A percentile compares a stretch with the other conserved stretches of the same genome.
Evolutionary conservation across 148 eudicot species (phyloP).

Genomic region (Silene conica): DNA sequence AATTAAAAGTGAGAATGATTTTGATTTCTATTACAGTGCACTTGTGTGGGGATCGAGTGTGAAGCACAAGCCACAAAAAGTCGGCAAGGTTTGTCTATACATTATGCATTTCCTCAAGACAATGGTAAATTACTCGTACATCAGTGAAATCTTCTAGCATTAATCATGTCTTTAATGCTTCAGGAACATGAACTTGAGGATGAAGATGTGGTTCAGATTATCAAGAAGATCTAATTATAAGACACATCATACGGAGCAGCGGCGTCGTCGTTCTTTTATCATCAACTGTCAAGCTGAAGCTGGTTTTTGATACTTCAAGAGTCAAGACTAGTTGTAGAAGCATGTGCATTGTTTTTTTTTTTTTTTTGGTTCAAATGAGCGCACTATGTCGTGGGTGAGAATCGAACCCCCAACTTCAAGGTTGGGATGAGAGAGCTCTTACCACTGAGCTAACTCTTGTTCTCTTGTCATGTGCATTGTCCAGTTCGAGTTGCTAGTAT

Average conservation of each 20-base stretch:
- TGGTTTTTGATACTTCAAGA: not conserved
- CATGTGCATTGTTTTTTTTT: no score
- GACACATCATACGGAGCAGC: not conserved
- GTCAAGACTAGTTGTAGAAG: not conserved
- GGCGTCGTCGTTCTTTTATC: not conserved
- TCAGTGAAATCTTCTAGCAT: not conserved
- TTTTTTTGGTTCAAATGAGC: no score
- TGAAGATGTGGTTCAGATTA: conserved; percentile 97
- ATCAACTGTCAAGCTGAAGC: not conserved
- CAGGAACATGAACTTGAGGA: conserved; percentile 99
- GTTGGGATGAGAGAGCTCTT: no score
- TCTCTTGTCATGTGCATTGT: not conserved
- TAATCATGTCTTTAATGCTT: conserved; percentile 5
- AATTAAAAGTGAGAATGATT: not conserved
- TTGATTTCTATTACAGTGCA: conserved; percentile 48
- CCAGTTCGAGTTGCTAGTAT: not conserved
- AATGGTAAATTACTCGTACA: no score
- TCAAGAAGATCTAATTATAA: conserved; percentile 66
- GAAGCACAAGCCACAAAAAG: conserved; percentile 97
- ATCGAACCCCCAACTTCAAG: no score
- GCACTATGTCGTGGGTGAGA: no score
- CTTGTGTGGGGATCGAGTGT: conserved; percentile 98
- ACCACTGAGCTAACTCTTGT: no score
- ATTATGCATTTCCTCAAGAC: not conserved
- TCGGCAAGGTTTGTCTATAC: conserved; percentile 63